These are phyloP conservation scores for Suhomyces sp. DNA, from an alignment of 805 yeast species.

Conservation along the genomic window DNA sequence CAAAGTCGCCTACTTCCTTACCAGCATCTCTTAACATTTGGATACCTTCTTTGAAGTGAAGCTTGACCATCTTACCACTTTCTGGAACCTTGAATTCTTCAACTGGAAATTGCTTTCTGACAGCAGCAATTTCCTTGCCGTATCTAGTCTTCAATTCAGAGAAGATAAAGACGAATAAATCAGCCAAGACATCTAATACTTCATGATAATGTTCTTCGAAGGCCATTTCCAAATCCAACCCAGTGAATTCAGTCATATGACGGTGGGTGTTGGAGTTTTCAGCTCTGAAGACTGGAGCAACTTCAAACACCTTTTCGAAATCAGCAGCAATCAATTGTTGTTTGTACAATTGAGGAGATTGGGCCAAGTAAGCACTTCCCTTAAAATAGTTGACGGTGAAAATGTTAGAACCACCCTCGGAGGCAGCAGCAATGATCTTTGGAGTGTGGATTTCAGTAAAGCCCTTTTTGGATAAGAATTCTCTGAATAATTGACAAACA, in stretches of 20 bases:
- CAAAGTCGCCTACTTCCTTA: slow-evolving; percentile 79
- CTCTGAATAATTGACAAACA: slow-evolving; percentile 84
- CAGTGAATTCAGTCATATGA: slow-evolving; percentile 98
- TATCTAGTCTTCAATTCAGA: slow-evolving; percentile 76
- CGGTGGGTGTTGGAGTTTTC: slow-evolving; percentile 99
- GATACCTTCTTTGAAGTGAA: slow-evolving; percentile 90
- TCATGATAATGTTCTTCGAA: slow-evolving; percentile 98
- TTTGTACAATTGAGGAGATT: slow-evolving; percentile 96
- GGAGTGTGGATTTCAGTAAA: slow-evolving; percentile 97
- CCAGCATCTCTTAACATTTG: slow-evolving; percentile 84
- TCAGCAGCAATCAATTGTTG: slow-evolving; percentile 98
- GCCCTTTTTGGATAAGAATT: slow-evolving; percentile 63
- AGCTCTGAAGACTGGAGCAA: slow-evolving; percentile 98
- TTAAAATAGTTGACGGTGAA: slow-evolving; percentile 93
- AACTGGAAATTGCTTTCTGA: slow-evolving; percentile 93
- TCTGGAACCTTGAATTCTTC: slow-evolving; percentile 95
- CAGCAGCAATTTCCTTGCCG: slow-evolving; percentile 80
- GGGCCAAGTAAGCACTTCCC: slow-evolving; percentile 90
- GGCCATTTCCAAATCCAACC: slow-evolving; percentile 97
- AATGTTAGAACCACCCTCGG: slow-evolving; percentile 98
- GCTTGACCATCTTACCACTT: slow-evolving; percentile 88
- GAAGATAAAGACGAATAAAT: slow-evolving; percentile 86
- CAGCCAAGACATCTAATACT: slow-evolving; percentile 61
- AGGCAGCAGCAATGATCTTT: slow-evolving; percentile 89
- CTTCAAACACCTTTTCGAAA: slow-evolving; percentile 92